phyloP scores from a whole-genome alignment of 2,329 filamentous ascomycete species.

The Fusarium sp. region DNA sequence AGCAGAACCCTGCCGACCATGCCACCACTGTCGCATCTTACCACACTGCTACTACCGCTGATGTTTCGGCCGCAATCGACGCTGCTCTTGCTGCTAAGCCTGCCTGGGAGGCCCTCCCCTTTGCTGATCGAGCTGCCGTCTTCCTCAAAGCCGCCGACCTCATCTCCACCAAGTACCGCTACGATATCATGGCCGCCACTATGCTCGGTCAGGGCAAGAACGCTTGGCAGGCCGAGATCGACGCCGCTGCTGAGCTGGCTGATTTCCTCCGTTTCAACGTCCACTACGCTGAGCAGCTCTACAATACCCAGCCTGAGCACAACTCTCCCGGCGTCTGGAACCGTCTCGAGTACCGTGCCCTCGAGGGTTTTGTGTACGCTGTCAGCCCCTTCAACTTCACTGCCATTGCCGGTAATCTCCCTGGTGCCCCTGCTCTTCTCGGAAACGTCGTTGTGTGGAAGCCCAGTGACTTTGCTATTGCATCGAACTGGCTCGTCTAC shows the following conservation, averaged over 20 bases:
- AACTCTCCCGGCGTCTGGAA: constrained; percentile 91
- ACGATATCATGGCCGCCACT: constrained; percentile 94
- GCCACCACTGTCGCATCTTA: constrained; percentile 80
- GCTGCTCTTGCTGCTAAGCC: constrained; percentile 86
- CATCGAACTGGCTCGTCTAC: constrained; percentile 91
- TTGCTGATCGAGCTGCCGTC: constrained; percentile 88
- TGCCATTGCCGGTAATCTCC: constrained; percentile 88
- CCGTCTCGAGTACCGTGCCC: constrained; percentile 84
- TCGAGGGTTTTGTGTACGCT: constrained; percentile 96
- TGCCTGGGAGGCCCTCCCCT: constrained; percentile 86
- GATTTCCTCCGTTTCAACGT: constrained; percentile 97
- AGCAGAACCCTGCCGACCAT: constrained; percentile 87
- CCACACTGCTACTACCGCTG: constrained; percentile 78
- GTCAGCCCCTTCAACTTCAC: constrained; percentile 98
- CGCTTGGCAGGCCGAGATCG: constrained; percentile 99
- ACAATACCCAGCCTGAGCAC: constrained; percentile 85
- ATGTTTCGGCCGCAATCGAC: constrained; percentile 83
- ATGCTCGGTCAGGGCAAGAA: constrained; percentile 99
- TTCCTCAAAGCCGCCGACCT: constrained; percentile 97
- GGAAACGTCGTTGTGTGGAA: constrained; percentile 98
- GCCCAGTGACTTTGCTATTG: constrained; percentile 87
- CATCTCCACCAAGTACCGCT: constrained; percentile 90
- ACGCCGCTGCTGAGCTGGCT: constrained; percentile 88
- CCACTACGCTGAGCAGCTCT: constrained; percentile 90
- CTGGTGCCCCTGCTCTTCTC: constrained; percentile 83